Base-by-base conservation (phyloP, 1,139 yeast genomes). In the Hyphopichia fennica region DNA sequence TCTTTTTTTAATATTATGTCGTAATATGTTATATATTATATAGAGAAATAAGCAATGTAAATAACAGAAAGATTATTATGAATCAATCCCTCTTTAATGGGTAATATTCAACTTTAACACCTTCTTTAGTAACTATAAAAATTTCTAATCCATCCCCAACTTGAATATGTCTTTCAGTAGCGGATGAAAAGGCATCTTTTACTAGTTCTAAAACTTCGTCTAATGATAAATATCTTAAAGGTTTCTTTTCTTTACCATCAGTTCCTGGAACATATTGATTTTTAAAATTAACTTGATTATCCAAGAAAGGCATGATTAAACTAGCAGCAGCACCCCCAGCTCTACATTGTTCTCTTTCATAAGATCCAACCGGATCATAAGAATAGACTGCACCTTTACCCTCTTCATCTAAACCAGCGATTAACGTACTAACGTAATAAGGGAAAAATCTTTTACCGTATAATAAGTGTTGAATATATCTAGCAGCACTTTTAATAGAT, bases 301-400 rank as follows among this genome's bases (percentile, higher is more conserved):
- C 99, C 59, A 93, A 79, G 64, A 93, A 93, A 4, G 99, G 99
- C 95, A 90, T 91, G 56, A 93, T 90, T 65, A 93, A 79, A 52
- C 93, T 82, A 2, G 97, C 95, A 28, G 98, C 98, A 7, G 97
- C 95, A 36, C 99, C 99, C 47, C 96, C 98, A 1, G 98, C 98
- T 58, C 97, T 81, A 68, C 97, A 89, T 62, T 90, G 96, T 63
- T 91, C 97, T 58, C 97, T 82, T 69, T 95, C 99, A 62, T 93
- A 95, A 1, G 96, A 88, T 5, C 99, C 99, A 44, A 93, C 96
- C 1, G 99, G 99, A 62, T 93, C 99, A 62, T 89, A 93, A 6
- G 98, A 90, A 64, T 87, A 93, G 32, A 93, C 89, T 2, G 96
- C 93, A 39, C 99, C 99, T 56, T 83, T 84, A 14, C 98, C 98